A percentile compares a stretch with the other conserved stretches of the same genome.
These are phyloP conservation scores for Leccinum broughii DNA, from an alignment of 768 basidiomycete genomes.

Conservation along the genomic window DNA sequence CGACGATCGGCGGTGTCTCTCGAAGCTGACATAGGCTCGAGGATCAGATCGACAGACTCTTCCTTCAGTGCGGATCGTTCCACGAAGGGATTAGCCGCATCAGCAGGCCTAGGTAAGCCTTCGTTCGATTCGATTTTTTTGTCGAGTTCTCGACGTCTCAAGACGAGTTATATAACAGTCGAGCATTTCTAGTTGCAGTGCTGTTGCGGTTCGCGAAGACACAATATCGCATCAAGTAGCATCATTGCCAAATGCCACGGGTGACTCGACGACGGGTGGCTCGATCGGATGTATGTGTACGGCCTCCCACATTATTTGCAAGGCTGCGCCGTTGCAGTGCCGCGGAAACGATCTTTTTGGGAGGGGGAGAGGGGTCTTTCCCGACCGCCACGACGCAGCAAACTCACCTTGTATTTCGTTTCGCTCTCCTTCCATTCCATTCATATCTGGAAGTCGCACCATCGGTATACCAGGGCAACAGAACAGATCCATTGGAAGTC, in stretches of 20 bases:
- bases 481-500: background rate
- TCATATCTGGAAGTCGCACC: background rate
- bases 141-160: background rate
- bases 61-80: background rate
- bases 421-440: background rate
- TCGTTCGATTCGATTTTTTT: background rate
- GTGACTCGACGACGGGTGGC: background rate
- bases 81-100: background rate
- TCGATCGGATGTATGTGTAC: background rate
- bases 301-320: background rate
- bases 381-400: background rate
- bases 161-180: background rate
- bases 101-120: background rate
- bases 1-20: too few relatives aligned
- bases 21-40: background rate
- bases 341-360: background rate
- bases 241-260: background rate
- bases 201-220: background rate
- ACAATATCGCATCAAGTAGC: background rate
- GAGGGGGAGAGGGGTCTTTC: background rate
- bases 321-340: background rate
- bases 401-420: background rate
- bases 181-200: background rate
- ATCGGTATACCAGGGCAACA: background rate
- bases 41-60: background rate